Conservation (phyloP, 164 flowering plant genomes). For the Brasenia schreberi region DNA sequence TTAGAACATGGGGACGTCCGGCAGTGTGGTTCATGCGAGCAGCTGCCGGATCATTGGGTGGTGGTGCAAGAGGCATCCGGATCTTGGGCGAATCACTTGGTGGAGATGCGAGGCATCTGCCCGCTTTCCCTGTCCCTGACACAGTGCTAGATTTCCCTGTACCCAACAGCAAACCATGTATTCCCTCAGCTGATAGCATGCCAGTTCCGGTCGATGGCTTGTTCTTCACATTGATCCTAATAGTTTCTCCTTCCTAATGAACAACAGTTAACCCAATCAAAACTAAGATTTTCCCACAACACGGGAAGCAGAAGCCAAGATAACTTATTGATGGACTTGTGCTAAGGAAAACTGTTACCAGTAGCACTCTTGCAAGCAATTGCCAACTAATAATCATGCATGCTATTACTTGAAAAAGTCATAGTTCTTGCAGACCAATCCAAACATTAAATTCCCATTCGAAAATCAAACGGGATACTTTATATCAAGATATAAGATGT, state of each 20-base stretch:
- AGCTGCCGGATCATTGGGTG: slow-evolving; percentile 90
- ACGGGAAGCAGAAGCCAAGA: too few species aligned
- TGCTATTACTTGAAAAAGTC: too few species aligned
- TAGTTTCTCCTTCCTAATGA: slow-evolving; percentile 94
- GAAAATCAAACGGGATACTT: too few species aligned
- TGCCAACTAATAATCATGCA: too few species aligned
- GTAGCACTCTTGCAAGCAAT: too few species aligned
- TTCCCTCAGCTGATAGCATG: slow-evolving; percentile 85
- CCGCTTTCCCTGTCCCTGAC: slow-evolving; percentile 37
- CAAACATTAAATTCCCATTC: too few species aligned
- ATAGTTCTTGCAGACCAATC: too few species aligned
- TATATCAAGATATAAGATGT: too few species aligned
- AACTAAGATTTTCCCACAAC: too few species aligned
- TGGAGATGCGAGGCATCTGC: slow-evolving; percentile 70
- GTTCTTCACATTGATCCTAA: slow-evolving; percentile 81
- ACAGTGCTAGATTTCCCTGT: slow-evolving; percentile 22
- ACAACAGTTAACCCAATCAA: too few species aligned
- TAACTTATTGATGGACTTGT: too few species aligned
- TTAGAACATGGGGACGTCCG: slow-evolving; percentile 19
- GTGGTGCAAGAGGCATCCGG: slow-evolving; percentile 83
- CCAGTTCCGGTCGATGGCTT: slow-evolving; percentile 74
- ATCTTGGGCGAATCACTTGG: slow-evolving; percentile 57
- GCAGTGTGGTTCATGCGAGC: slow-evolving; percentile 33
- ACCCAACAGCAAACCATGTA: slow-evolving; percentile 39
- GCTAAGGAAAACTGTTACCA: too few species aligned